Evolutionary conservation across 441 rosid genomes (phyloP).

Genomic region (Corymbia citriodora): DNA sequence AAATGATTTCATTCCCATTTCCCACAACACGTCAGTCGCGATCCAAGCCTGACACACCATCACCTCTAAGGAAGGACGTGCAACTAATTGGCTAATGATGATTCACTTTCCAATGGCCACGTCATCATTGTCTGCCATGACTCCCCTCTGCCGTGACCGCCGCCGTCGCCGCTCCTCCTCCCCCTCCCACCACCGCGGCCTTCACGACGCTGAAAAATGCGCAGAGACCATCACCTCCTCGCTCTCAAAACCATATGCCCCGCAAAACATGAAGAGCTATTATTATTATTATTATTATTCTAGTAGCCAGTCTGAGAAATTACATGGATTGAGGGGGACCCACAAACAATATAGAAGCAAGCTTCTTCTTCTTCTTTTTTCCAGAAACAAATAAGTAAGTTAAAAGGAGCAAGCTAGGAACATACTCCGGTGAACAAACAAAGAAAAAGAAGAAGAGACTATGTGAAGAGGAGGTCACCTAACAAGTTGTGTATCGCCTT

Average conservation of each 20-base stretch:
- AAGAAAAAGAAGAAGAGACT: neutral
- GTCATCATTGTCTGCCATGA: neutral
- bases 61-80: neutral
- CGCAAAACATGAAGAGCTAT: too few species aligned
- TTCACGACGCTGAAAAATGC: slow-evolving; percentile 45
- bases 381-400: neutral
- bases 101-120: neutral
- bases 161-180: neutral
- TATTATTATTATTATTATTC: too few species aligned
- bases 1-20: neutral
- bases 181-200: slow-evolving; percentile 18
- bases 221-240: slow-evolving; percentile 27
- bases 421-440: neutral
- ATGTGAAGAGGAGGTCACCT: neutral
- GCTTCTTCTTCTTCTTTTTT: too few species aligned
- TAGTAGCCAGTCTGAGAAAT: neutral
- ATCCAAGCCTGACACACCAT: neutral
- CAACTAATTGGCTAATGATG: neutral
- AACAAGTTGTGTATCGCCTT: neutral
- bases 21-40: neutral
- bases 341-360: neutral
- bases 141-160: neutral
- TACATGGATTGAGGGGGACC: neutral
- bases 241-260: neutral
- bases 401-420: neutral